Evolutionary conservation across 257 asterid species (phyloP).

Genomic region (Echites panduratus): DNA sequence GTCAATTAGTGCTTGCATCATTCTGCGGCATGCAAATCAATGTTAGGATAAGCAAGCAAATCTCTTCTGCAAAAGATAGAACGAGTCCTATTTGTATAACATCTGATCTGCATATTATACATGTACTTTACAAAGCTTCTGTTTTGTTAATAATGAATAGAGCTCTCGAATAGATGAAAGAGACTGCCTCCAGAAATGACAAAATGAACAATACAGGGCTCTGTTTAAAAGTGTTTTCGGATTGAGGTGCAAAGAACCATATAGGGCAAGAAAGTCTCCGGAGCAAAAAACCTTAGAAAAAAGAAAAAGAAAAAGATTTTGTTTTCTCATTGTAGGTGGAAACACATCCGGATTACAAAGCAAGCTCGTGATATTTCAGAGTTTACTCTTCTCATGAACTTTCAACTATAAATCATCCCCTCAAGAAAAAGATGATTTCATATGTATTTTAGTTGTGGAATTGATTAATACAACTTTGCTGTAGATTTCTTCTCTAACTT

Average conservation of each 20-base stretch:
- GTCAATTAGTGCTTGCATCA: conserved; percentile 81
- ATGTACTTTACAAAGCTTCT: too few relatives aligned
- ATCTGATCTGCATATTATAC: not conserved
- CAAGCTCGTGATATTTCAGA: not conserved
- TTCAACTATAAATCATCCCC: not conserved
- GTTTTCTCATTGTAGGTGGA: too few relatives aligned
- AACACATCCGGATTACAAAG: not conserved
- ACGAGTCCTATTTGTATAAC: not conserved
- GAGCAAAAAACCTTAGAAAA: too few relatives aligned
- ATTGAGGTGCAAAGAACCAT: not conserved
- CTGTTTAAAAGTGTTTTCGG: not conserved
- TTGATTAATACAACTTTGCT: not conserved
- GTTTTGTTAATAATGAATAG: not conserved
- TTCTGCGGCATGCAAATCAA: conserved; percentile 30
- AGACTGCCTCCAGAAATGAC: not conserved
- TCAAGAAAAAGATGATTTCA: not conserved
- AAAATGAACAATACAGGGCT: not conserved
- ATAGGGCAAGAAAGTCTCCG: not conserved
- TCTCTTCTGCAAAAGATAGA: not conserved
- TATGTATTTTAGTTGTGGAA: not conserved
- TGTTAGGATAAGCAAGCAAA: conserved; percentile 4
- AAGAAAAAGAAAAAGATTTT: too few relatives aligned
- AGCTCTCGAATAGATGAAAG: not conserved
- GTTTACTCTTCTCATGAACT: not conserved
- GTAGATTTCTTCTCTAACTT: not conserved